Evolutionary conservation across 768 basidiomycete species (phyloP).

Genomic region (Pleurotus ostreatus): DNA sequence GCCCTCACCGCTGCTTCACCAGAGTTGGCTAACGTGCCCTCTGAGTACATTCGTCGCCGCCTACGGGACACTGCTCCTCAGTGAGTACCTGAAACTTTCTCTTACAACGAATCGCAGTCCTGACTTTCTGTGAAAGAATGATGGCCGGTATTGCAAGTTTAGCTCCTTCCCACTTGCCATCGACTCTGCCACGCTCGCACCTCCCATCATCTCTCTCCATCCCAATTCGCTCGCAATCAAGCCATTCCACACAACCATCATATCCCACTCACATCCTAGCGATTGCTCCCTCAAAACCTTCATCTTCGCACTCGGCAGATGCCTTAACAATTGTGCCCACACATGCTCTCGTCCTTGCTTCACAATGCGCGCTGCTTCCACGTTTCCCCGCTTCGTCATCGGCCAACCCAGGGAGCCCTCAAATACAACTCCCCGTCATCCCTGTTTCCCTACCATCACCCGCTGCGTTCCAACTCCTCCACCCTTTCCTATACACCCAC

Average conservation of each 20-base stretch:
- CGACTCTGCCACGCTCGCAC: conserved; percentile 62
- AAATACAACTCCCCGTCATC: conserved; percentile 59
- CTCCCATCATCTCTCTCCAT: conserved; percentile 57
- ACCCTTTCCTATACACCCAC: conserved; percentile 67
- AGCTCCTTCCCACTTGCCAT: conserved; percentile 52
- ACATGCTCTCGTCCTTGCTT: conserved; percentile 59
- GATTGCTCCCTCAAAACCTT: conserved; percentile 38
- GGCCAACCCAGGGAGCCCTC: conserved; percentile 1
- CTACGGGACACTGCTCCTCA: conserved; percentile 43
- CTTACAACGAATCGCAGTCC: conserved; percentile 13
- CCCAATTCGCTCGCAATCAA: conserved; percentile 26
- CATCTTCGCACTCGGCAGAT: conserved; percentile 30
- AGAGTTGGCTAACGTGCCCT: conserved; percentile 57
- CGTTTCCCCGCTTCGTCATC: conserved; percentile 37
- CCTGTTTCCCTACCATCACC: conserved; percentile 70
- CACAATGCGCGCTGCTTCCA: conserved; percentile 56
- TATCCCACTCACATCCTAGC: conserved; percentile 58
- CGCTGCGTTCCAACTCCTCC: conserved; percentile 61
- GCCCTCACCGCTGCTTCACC: conserved; percentile 65
- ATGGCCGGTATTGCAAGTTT: conserved; percentile 49
- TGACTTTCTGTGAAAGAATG: conserved; percentile 36
- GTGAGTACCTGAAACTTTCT: conserved; percentile 26
- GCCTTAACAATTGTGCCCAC: conserved; percentile 52
- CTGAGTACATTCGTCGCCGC: conserved; percentile 65
- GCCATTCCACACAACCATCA: conserved; percentile 20